Base-by-base conservation (phyloP, 257 asterid genomes). In the Ophiorrhiza pumila region DNA sequence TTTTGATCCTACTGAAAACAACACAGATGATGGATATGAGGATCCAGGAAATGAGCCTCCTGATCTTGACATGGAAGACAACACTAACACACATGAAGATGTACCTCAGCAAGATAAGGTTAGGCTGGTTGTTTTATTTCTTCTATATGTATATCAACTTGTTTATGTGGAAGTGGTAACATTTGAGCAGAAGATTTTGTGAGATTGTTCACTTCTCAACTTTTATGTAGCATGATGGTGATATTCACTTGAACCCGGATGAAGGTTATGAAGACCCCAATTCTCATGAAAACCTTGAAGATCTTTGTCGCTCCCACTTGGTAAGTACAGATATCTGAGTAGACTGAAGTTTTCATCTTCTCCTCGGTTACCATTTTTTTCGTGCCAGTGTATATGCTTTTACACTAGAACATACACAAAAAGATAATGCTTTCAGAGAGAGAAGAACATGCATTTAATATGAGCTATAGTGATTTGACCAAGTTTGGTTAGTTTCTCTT, bases 271-370 rank as follows among this genome's bases (percentile, higher is more conserved):
- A 82, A 57, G 84, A 81, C 73, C 86, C 79, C 25, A 85, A 78
- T 75, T 73, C 74, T 80, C 82, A 86, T 65, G 83, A 80, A 69
- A 87, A 77, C 85, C 95, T 94, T 46, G 98, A 91, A 84, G 98
- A 92, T 81, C 93, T 91, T 80, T 94, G 99, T 79, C 88, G 90
- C 46, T 88, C 97, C 71, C 98, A 94, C 86, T 81, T 94, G 97
- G 99, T 94, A 84, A 78, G 87, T 60, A 65, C 58, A 34, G 18
- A 62, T 31, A 65, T 56, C 57, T 53, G 14, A 67, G 31, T 31
- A 9, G 20, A 43, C 17, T 37, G 1, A 25, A 46, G 32, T 62
- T 49, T 13, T 18, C 10, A 58, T 47, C 47, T 32, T 42, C 27
- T 15, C 29, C 53, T 39, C 41, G 53, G 35, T 20, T 23, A 25